Percentiles rank a stretch among this genome's conserved stretches.
phyloP scores from a whole-genome alignment of 768 basidiomycete species.

The Tephrocybe rancida region DNA sequence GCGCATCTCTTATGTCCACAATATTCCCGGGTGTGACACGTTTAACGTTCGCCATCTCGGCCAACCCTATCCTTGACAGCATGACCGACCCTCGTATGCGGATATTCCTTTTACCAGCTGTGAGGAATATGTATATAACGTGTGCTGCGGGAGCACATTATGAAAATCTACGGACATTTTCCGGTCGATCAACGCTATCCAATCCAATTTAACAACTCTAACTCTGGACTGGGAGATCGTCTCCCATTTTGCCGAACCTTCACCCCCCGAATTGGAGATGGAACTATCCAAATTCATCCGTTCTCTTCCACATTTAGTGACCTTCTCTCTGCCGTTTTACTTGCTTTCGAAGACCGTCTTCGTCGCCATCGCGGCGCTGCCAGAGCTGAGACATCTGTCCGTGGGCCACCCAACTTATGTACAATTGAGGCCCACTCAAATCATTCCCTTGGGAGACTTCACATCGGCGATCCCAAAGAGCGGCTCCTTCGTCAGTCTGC shows the following conservation, averaged over 20 bases:
- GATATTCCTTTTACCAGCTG: constrained; percentile 6
- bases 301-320: background rate
- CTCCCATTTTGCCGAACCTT: background rate
- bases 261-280: background rate
- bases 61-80: background rate
- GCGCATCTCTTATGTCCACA: background rate
- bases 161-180: background rate
- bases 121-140: background rate
- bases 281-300: background rate
- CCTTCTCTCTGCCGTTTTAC: background rate
- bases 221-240: constrained; percentile 2
- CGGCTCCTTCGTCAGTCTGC: background rate
- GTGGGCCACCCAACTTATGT: background rate
- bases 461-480: background rate
- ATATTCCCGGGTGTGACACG: constrained; percentile 5
- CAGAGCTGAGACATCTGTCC: background rate
- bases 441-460: background rate
- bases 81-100: background rate
- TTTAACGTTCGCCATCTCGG: background rate
- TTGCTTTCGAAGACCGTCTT: background rate
- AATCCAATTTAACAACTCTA: constrained; percentile 2
- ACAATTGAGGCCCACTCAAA: background rate
- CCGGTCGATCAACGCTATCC: background rate
- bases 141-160: background rate
- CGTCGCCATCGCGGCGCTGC: background rate